Base-by-base conservation (phyloP, 768 basidiomycete species). In the Gyrodon lividus region DNA sequence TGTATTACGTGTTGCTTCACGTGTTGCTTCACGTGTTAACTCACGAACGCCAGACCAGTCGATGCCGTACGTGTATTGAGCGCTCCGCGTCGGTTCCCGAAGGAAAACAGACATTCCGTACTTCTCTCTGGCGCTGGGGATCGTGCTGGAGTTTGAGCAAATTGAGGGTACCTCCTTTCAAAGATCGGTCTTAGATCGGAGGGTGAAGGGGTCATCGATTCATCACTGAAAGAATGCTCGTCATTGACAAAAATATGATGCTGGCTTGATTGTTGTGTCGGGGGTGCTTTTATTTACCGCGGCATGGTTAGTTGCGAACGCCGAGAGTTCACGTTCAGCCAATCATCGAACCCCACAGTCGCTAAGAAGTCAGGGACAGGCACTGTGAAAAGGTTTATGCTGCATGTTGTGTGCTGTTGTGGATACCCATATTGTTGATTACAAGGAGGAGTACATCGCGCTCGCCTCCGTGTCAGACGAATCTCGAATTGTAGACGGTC, bases 301-400 rank as follows among this genome's bases (percentile, higher is more conserved):
- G 24, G 7, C 24, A 26, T 26, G 24, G 4, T 26, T 26, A 7
- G n/a, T n/a, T n/a, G n/a, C n/a, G n/a, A n/a, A n/a, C n/a, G n/a
- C n/a, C n/a, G n/a, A n/a, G n/a, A n/a, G n/a, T n/a, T n/a, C 24
- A 26, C 7, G 24, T 26, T 43, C 19, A 42, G 42, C 43, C 61
- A 53, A 54, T 48, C 49, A n/a, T 46, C 14, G 46, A 38, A 23
- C n/a, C 34, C 34, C 28, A 28, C 26, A 28, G 26, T 6, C 7
- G n/a, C 13, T 13, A 14, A 13, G 16, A 12, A 16, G 34, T 17
- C 22, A 46, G 58, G 49, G 39, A 19, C 16, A 23, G 35, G 31
- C 22, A 28, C 33, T 49, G 43, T 52, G 60, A 47, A 49, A 57
- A 50, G 24, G 12, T 20, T 33, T 26, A 40, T 22, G 31, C 39